phyloP scores from a whole-genome alignment of 2,329 filamentous ascomycete species.

The Fonsecaea nubica region DNA sequence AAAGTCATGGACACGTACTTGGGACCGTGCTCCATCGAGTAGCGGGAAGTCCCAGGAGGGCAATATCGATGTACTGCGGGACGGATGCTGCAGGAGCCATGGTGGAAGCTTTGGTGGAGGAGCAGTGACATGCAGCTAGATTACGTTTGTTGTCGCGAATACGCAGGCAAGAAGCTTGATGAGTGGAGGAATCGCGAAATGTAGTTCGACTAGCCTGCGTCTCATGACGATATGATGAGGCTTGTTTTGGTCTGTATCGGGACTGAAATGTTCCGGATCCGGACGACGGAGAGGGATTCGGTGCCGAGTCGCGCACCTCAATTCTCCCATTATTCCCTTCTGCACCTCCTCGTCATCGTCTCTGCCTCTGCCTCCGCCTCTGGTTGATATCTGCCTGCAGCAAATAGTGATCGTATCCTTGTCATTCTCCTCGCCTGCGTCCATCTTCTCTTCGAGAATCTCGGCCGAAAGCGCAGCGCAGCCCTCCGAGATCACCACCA shows the following conservation, averaged over 20 bases:
- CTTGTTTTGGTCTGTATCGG: slow-evolving; percentile 1
- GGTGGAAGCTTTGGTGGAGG: background rate
- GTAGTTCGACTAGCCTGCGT: slow-evolving; percentile 6
- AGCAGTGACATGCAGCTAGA: background rate
- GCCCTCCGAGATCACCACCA: background rate
- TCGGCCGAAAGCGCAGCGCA: background rate
- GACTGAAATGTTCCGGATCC: background rate
- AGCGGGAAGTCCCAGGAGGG: background rate
- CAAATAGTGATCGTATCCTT: background rate
- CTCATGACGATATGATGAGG: slow-evolving; percentile 7
- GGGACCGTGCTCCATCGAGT: background rate
- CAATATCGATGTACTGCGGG: background rate
- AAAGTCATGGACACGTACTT: background rate
- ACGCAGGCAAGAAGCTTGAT: slow-evolving; percentile 1
- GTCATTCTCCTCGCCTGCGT: background rate
- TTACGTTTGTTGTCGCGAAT: slow-evolving; percentile 5
- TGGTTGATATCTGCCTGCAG: background rate
- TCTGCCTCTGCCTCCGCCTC: background rate
- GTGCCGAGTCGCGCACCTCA: background rate
- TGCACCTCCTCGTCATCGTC: background rate
- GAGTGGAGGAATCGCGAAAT: slow-evolving; percentile 9
- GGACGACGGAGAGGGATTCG: slow-evolving; percentile 5
- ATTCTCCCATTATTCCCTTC: no score
- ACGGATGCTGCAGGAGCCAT: background rate
- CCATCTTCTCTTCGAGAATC: background rate